Percentiles rank a stretch among this genome's conserved stretches.
These are phyloP conservation scores for Sarcodon aspratus DNA, from an alignment of 768 basidiomycete genomes.

Conservation along the genomic window DNA sequence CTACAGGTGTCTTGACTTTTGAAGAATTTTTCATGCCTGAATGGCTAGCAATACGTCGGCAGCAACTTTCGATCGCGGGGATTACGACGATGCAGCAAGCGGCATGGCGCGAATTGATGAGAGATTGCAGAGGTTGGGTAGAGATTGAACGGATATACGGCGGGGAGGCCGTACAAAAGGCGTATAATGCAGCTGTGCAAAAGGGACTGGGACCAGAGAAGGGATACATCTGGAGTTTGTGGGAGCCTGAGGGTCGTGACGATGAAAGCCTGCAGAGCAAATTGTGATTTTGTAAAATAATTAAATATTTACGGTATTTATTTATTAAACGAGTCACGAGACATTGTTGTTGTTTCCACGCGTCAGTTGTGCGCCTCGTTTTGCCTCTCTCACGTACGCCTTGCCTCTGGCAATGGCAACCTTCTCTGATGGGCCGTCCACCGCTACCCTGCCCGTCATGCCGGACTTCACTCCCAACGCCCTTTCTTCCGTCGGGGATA, in stretches of 20 bases:
- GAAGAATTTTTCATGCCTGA: slow-evolving; percentile 62
- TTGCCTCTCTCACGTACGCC: background rate
- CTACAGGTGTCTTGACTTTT: slow-evolving; percentile 8
- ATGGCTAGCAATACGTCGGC: slow-evolving; percentile 47
- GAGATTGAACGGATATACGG: slow-evolving; percentile 37
- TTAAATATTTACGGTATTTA: too few relatives aligned
- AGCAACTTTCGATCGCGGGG: slow-evolving; percentile 31
- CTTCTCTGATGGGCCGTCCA: slow-evolving; percentile 20
- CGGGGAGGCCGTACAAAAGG: slow-evolving; percentile 31
- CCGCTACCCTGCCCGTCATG: slow-evolving; percentile 7
- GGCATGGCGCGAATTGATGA: slow-evolving; percentile 54
- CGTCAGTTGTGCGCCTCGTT: background rate
- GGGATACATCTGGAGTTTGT: slow-evolving; percentile 57
- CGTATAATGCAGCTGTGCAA: slow-evolving; percentile 34
- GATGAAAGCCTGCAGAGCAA: background rate
- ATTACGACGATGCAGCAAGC: slow-evolving; percentile 38
- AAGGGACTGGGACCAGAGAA: slow-evolving; percentile 40
- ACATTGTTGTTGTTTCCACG: background rate
- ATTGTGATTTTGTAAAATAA: background rate
- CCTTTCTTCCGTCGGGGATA: slow-evolving; percentile 10
- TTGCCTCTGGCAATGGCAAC: slow-evolving; percentile 14
- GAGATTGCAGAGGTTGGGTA: slow-evolving; percentile 45
- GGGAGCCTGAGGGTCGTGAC: slow-evolving; percentile 20
- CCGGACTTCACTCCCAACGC: slow-evolving; percentile 2
- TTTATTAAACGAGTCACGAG: too few relatives aligned